These are phyloP conservation scores for Cytidiella melzeri DNA, from an alignment of 768 basidiomycete genomes.

Conservation along the genomic window DNA sequence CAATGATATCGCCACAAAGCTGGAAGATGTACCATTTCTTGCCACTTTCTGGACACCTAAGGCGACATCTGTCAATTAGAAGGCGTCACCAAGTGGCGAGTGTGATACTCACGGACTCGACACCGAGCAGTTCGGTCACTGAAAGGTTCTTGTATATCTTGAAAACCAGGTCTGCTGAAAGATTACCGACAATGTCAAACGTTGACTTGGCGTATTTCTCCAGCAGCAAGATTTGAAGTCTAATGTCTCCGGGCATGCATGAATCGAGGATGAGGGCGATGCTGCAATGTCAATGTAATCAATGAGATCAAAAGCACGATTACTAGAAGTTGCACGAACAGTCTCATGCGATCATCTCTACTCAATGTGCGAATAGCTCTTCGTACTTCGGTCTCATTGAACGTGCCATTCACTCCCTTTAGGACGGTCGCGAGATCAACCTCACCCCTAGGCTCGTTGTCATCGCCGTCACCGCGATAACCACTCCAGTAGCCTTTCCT, in stretches of 20 bases:
- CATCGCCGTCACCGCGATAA: slow-evolving; percentile 44
- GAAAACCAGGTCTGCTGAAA: slow-evolving; percentile 61
- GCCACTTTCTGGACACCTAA: slow-evolving; percentile 40
- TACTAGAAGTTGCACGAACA: slow-evolving; percentile 43
- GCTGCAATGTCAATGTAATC: slow-evolving; percentile 24
- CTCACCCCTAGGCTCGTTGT: slow-evolving; percentile 40
- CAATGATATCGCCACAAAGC: slow-evolving; percentile 77
- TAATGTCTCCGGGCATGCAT: slow-evolving; percentile 79
- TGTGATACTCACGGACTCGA: slow-evolving; percentile 42
- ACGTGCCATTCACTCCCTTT: slow-evolving; percentile 44
- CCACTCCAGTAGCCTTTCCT: slow-evolving; percentile 69
- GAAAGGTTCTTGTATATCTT: slow-evolving; percentile 54
- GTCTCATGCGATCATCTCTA: slow-evolving; percentile 63
- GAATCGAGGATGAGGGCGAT: slow-evolving; percentile 63
- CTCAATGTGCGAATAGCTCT: slow-evolving; percentile 55
- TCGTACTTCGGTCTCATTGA: slow-evolving; percentile 66
- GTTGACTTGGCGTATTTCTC: slow-evolving; percentile 80
- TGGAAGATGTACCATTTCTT: slow-evolving; percentile 49
- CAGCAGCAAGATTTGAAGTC: slow-evolving; percentile 74
- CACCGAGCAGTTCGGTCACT: slow-evolving; percentile 55
- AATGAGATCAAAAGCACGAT: slow-evolving; percentile 13
- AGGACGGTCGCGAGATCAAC: slow-evolving; percentile 46
- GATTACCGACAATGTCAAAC: slow-evolving; percentile 72
- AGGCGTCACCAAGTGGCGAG: background rate
- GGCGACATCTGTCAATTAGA: background rate